A percentile compares a stretch with the other conserved stretches of the same genome.
Evolutionary conservation across 2,329 filamentous ascomycete species (phyloP).

Genomic region (Gnomoniopsis smithogilvyi): DNA sequence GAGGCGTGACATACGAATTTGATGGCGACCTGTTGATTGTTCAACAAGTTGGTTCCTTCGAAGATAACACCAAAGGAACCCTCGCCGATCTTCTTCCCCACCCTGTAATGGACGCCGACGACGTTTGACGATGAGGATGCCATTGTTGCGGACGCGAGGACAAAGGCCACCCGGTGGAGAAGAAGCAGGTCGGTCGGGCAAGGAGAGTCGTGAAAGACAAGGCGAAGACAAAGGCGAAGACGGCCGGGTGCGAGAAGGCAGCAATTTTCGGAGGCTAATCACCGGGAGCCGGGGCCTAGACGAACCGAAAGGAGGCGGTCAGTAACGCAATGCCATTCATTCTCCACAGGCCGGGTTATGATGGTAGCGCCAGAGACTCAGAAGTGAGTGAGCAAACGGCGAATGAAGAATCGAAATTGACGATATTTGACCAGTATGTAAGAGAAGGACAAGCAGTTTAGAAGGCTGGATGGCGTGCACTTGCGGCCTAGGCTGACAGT

Average conservation of each 20-base stretch:
- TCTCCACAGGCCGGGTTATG: conserved; percentile 2
- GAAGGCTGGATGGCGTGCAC: not conserved
- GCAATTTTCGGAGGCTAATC: conserved; percentile 15
- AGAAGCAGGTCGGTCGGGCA: not conserved
- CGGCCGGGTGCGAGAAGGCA: not conserved
- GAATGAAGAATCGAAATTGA: not conserved
- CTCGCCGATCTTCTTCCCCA: conserved; percentile 99
- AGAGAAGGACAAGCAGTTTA: no score
- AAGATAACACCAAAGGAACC: conserved; percentile 98
- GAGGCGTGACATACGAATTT: conserved; percentile 75
- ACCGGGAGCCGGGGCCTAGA: conserved; percentile 13
- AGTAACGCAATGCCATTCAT: conserved; percentile 16
- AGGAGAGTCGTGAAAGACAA: conserved; percentile 6
- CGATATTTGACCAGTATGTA: not conserved
- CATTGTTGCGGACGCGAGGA: conserved; percentile 48
- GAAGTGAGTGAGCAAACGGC: not conserved
- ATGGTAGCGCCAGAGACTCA: not conserved
- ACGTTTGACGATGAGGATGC: conserved; percentile 92
- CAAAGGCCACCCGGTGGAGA: conserved; percentile 7
- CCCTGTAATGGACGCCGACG: conserved; percentile 96
- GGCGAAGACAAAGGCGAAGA: conserved; percentile 2
- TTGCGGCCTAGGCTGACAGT: not conserved
- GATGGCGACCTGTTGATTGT: conserved; percentile 99
- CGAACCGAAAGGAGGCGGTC: conserved; percentile 16
- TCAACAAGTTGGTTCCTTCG: conserved; percentile 95